phyloP scores from a whole-genome alignment of 176 grass and related monocot species.

The Panicum miliaceum region DNA sequence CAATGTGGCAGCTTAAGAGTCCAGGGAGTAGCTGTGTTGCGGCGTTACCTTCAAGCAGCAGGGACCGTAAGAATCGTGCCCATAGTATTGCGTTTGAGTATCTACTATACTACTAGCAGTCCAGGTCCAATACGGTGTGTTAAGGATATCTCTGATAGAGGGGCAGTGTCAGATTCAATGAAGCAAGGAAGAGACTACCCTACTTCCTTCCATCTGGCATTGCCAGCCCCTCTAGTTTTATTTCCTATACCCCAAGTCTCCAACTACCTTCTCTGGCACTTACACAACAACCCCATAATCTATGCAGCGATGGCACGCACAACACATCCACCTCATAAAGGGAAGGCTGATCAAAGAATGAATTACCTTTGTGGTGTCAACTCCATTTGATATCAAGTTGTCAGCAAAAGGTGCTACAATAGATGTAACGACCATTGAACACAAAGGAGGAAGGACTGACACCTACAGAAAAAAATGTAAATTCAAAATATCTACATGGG shows the following conservation, averaged over 20 bases:
- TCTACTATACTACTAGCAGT: not conserved
- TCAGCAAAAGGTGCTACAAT: slow-evolving; percentile 92
- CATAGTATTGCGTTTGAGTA: not conserved
- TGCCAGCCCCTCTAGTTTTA: not conserved
- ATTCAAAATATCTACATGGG: slow-evolving; percentile 23
- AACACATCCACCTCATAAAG: not conserved
- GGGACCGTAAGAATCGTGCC: not conserved
- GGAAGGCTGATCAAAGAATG: slow-evolving; percentile 20
- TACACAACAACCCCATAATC: slow-evolving; percentile 23
- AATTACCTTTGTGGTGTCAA: slow-evolving; percentile 86
- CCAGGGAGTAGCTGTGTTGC: not conserved
- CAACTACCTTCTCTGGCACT: not conserved
- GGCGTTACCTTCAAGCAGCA: not conserved
- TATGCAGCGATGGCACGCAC: not conserved
- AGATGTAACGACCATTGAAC: slow-evolving; percentile 89
- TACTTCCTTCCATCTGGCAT: not conserved
- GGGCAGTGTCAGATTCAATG: not conserved
- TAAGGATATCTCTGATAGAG: not conserved
- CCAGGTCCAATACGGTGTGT: not conserved
- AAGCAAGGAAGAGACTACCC: not conserved
- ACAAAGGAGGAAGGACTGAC: slow-evolving; percentile 88
- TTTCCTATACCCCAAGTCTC: not conserved
- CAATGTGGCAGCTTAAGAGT: not conserved
- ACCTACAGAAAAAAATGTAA: slow-evolving; percentile 61
- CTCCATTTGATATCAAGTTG: slow-evolving; percentile 89